Conservation (phyloP, 768 basidiomycete species). For the Rhodotorula babjevae region DNA sequence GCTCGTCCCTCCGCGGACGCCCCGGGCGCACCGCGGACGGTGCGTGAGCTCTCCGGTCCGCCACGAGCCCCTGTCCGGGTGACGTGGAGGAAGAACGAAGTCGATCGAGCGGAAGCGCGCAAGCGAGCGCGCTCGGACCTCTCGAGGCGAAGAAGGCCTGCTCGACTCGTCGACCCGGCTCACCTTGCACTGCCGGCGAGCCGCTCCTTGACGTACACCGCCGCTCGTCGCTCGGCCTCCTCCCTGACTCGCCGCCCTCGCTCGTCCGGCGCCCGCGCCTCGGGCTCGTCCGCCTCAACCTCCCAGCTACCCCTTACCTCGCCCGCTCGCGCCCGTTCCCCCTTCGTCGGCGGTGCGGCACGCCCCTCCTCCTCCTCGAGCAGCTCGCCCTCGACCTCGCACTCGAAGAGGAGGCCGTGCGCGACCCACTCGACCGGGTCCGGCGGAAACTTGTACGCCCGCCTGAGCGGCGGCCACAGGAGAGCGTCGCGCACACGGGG, state of each 20-base stretch:
- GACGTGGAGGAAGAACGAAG: no score
- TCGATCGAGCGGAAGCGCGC: no score
- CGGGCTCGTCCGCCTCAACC: neutral
- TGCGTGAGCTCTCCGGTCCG: no score
- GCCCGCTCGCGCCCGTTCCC: neutral
- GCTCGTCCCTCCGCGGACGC: no score
- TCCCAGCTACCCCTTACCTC: neutral
- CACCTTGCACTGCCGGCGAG: neutral
- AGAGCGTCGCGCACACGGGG: neutral
- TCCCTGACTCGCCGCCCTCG: neutral
- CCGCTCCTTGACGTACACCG: constrained; percentile 1
- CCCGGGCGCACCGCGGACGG: no score
- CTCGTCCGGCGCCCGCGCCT: neutral
- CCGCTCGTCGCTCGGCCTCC: constrained; percentile 16
- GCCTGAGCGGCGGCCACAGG: neutral
- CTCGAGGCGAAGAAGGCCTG: no score
- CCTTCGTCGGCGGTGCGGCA: no score
- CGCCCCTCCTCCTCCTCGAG: neutral
- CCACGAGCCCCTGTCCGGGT: no score
- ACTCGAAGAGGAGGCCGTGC: constrained; percentile 18
- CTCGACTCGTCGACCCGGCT: neutral
- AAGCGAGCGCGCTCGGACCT: no score
- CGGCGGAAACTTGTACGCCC: constrained; percentile 20
- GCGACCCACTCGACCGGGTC: constrained; percentile 14
- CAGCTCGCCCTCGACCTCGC: constrained; percentile 5